phyloP scores from a whole-genome alignment of 2,329 filamentous ascomycete genomes.

The Talaromyces sp. region DNA sequence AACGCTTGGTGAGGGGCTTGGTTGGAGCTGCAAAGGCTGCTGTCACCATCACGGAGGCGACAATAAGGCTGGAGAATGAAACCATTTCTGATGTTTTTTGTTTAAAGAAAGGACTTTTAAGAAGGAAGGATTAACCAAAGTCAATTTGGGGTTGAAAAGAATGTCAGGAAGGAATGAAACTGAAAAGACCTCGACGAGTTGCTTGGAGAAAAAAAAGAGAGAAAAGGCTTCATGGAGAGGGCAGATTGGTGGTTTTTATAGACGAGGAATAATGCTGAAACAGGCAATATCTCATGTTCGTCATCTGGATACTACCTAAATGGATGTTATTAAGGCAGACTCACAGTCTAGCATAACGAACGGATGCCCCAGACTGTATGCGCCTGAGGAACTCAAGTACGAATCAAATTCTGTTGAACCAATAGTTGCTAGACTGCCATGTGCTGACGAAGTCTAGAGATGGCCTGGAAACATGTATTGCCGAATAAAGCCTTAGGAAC shows the following conservation, averaged over 20 bases:
- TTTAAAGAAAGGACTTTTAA: background rate
- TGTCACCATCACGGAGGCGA: conserved; percentile 25
- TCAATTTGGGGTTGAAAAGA: background rate
- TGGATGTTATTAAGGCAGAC: background rate
- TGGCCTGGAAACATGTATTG: background rate
- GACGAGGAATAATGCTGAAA: background rate
- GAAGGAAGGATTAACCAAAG: conserved; percentile 5
- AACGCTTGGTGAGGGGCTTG: conserved; percentile 26
- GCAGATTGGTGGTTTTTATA: background rate
- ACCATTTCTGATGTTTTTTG: conserved; percentile 6
- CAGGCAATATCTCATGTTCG: background rate
- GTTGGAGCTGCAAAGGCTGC: conserved; percentile 29
- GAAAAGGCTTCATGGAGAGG: background rate
- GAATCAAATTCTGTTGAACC: background rate
- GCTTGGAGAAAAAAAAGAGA: background rate
- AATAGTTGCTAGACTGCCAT: background rate
- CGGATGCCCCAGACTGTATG: too few species aligned
- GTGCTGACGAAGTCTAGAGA: background rate
- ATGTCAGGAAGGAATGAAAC: background rate
- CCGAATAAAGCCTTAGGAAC: background rate
- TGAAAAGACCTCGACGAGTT: background rate
- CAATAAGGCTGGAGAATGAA: conserved; percentile 10
- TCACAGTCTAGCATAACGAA: background rate
- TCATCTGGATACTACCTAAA: background rate
- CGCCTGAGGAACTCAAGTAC: background rate